Conservation (phyloP, 2,329 filamentous ascomycete species). For the Hypoxylon sp. region DNA sequence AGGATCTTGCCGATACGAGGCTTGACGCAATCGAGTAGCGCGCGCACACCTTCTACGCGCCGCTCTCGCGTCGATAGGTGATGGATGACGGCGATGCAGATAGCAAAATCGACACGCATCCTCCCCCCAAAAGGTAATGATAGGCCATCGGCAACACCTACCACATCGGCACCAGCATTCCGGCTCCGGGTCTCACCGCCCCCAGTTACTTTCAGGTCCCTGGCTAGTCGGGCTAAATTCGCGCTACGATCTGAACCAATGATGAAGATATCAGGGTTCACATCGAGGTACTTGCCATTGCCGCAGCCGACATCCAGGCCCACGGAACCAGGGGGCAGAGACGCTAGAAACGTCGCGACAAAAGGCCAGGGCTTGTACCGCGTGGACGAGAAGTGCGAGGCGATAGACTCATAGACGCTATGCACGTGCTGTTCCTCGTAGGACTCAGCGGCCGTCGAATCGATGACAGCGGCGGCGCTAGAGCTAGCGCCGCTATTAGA, state of each 20-base stretch:
- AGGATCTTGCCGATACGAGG: constrained; percentile 72
- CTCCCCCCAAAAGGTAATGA: constrained; percentile 79
- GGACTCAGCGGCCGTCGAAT: constrained; percentile 56
- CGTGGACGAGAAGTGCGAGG: constrained; percentile 85
- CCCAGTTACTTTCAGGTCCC: constrained; percentile 49
- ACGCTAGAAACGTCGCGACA: constrained; percentile 81
- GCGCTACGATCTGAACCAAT: constrained; percentile 86
- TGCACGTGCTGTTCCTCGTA: constrained; percentile 94
- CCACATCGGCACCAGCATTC: constrained; percentile 48
- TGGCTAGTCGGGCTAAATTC: constrained; percentile 66
- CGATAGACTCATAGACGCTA: constrained; percentile 89
- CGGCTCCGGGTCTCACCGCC: constrained; percentile 66
- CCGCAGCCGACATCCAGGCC: constrained; percentile 95
- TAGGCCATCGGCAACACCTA: constrained; percentile 84
- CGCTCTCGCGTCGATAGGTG: constrained; percentile 85
- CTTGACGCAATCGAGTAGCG: constrained; percentile 76
- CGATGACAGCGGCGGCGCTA: constrained; percentile 17
- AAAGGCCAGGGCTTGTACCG: constrained; percentile 92
- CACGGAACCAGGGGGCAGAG: constrained; percentile 76
- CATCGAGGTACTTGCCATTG: constrained; percentile 93
- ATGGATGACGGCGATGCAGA: constrained; percentile 94
- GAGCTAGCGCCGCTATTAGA: constrained; percentile 10
- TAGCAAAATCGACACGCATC: constrained; percentile 78
- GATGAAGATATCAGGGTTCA: constrained; percentile 83
- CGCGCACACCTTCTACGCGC: constrained; percentile 77